phyloP scores from a whole-genome alignment of 441 rosid genomes.

The California macrophylla region DNA sequence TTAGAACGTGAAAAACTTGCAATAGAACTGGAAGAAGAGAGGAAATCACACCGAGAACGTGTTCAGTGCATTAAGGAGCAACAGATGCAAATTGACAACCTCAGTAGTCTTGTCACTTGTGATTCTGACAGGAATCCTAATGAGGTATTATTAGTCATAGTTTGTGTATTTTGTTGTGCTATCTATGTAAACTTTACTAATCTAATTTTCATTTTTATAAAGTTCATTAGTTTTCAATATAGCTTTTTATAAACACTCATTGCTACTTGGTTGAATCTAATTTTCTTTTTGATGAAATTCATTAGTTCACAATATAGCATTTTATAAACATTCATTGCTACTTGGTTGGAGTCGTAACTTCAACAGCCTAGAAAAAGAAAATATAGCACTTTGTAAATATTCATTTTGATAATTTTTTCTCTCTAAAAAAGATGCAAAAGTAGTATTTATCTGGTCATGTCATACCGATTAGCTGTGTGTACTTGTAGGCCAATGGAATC shows the following conservation, averaged over 20 bases:
- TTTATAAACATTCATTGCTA: background rate
- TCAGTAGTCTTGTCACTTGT: slow-evolving; percentile 37
- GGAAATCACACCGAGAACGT: slow-evolving; percentile 58
- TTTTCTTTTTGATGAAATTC: background rate
- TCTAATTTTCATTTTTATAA: background rate
- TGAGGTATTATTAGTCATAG: slow-evolving; percentile 37
- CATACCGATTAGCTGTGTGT: background rate
- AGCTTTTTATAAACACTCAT: background rate
- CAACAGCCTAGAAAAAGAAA: background rate
- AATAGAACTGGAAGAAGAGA: slow-evolving; percentile 75
- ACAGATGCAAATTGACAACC: slow-evolving; percentile 54
- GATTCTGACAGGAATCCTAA: slow-evolving; percentile 37
- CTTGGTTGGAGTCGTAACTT: background rate
- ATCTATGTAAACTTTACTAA: background rate
- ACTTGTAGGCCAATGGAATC: slow-evolving; percentile 30
- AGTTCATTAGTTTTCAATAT: background rate
- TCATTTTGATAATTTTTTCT: background rate
- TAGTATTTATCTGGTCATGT: background rate
- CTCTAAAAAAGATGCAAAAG: background rate
- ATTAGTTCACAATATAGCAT: background rate
- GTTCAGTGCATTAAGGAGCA: slow-evolving; percentile 61
- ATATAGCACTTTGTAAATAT: no score
- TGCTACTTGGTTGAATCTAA: background rate
- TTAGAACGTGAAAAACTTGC: slow-evolving; percentile 75
- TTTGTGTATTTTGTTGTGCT: background rate